Conservation (phyloP, 2,329 filamentous ascomycete genomes). For the Calonectria crousiana region DNA sequence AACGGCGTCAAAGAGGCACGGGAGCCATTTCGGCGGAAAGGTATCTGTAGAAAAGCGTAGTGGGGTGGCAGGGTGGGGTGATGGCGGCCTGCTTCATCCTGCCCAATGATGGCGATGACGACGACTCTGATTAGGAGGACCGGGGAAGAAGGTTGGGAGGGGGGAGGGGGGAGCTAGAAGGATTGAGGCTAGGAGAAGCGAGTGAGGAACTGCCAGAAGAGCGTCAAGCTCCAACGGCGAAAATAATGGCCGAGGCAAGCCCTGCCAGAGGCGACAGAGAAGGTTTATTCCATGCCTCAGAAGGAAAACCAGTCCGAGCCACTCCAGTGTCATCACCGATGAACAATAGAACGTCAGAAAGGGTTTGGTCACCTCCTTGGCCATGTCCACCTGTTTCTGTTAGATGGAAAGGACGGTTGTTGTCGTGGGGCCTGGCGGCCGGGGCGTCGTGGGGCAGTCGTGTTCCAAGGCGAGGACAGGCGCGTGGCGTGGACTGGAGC, state of each 20-base stretch:
- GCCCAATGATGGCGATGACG: conserved; percentile 25
- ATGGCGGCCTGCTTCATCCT: conserved; percentile 14
- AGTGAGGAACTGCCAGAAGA: conserved; percentile 10
- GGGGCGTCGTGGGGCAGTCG: conserved; percentile 24
- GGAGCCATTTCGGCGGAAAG: conserved; percentile 21
- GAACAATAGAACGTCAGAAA: conserved; percentile 15
- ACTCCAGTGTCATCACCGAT: conserved; percentile 10
- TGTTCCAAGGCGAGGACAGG: conserved; percentile 22
- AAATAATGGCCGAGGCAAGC: neutral
- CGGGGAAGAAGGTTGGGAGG: conserved; percentile 10
- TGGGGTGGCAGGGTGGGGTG: conserved; percentile 19
- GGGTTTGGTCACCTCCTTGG: conserved; percentile 22
- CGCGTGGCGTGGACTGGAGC: conserved; percentile 22
- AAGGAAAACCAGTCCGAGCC: neutral
- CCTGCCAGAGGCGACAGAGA: neutral
- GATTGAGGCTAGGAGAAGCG: conserved; percentile 3
- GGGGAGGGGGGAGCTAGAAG: conserved; percentile 9
- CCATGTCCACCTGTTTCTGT: conserved; percentile 26
- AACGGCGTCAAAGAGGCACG: conserved; percentile 21
- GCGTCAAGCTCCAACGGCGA: neutral
- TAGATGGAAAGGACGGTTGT: conserved; percentile 27
- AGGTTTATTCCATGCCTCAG: neutral
- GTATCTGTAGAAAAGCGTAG: conserved; percentile 17
- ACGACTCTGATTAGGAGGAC: conserved; percentile 17
- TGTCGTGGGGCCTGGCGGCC: conserved; percentile 18